A percentile compares a stretch with the other conserved stretches of the same genome.
phyloP scores from a whole-genome alignment of 805 yeast species.

The Saccharomyces mikatae region DNA sequence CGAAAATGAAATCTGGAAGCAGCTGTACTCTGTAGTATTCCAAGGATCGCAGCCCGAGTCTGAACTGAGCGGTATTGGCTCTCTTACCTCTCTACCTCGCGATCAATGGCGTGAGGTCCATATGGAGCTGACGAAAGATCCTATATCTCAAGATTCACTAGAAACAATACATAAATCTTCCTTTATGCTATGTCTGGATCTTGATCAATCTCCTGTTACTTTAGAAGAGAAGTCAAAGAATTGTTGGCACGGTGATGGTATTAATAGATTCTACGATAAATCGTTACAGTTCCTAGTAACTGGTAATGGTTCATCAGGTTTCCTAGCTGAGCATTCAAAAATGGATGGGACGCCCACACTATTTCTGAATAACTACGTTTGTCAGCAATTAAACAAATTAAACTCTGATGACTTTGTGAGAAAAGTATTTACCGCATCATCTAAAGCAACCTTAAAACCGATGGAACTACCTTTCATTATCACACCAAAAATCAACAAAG shows the following conservation, averaged over 20 bases:
- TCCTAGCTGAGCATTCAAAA: slow-evolving; percentile 91
- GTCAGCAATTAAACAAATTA: slow-evolving; percentile 46
- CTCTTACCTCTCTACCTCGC: slow-evolving; percentile 75
- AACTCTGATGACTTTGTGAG: slow-evolving; percentile 28
- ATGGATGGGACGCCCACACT: slow-evolving; percentile 98
- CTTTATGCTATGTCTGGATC: slow-evolving; percentile 72
- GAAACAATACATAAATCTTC: slow-evolving; percentile 68
- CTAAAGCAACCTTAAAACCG: slow-evolving; percentile 17
- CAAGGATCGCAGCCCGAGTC: slow-evolving; percentile 24
- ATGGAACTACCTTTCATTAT: slow-evolving; percentile 46
- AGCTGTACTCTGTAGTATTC: slow-evolving; percentile 47
- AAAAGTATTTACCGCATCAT: slow-evolving; percentile 4
- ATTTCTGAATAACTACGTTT: slow-evolving; percentile 71
- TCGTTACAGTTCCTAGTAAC: slow-evolving; percentile 78
- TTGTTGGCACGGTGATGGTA: slow-evolving; percentile 94
- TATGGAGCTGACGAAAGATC: slow-evolving; percentile 47
- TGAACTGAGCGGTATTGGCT: slow-evolving; percentile 51
- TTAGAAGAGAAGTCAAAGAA: slow-evolving; percentile 75
- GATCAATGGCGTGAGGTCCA: slow-evolving; percentile 68
- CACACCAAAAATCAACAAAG: slow-evolving; percentile 40
- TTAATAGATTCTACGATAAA: slow-evolving; percentile 86
- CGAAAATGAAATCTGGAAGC: slow-evolving; percentile 44
- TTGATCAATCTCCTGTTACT: slow-evolving; percentile 56
- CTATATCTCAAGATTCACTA: slow-evolving; percentile 53
- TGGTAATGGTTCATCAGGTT: slow-evolving; percentile 82